These are phyloP conservation scores for Paramyrothecium roridum DNA, from an alignment of 2,329 filamentous ascomycete species.

Conservation along the genomic window DNA sequence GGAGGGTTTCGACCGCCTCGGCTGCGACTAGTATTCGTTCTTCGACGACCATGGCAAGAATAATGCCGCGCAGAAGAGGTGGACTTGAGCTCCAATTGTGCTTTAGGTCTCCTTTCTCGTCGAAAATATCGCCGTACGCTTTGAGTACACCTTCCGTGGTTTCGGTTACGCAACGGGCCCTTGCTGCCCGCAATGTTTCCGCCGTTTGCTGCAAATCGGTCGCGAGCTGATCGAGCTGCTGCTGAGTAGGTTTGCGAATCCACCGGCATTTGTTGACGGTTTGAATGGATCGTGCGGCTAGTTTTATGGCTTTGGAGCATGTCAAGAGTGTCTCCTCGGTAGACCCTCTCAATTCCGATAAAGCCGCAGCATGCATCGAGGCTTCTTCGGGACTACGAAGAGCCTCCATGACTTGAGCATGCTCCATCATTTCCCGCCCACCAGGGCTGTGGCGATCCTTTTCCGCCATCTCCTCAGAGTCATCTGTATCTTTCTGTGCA, in stretches of 20 bases:
- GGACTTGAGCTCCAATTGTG: conserved; percentile 14
- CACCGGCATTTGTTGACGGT: conserved; percentile 26
- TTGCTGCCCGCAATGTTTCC: conserved; percentile 20
- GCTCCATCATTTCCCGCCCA: conserved; percentile 24
- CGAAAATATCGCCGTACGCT: conserved; percentile 36
- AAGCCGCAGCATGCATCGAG: conserved; percentile 24
- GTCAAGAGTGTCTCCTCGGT: conserved; percentile 19
- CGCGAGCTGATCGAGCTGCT: conserved; percentile 15
- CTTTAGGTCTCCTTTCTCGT: conserved; percentile 33
- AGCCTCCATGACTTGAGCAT: conserved; percentile 28
- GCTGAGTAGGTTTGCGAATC: conserved; percentile 16
- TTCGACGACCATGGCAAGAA: conserved; percentile 44
- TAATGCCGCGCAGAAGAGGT: conserved; percentile 32
- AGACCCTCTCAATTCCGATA: conserved; percentile 25
- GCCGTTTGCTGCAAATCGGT: conserved; percentile 15
- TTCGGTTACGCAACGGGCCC: conserved; percentile 19
- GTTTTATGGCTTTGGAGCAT: conserved; percentile 16
- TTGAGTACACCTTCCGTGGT: conserved; percentile 37
- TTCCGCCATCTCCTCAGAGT: neutral
- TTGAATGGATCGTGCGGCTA: conserved; percentile 19
- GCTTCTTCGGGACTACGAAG: conserved; percentile 33
- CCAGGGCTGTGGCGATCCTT: conserved; percentile 13
- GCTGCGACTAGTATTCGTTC: conserved; percentile 32
- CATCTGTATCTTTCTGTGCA: neutral
- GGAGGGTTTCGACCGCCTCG: conserved; percentile 25